These are phyloP conservation scores for Blumeriella jaapii DNA, from an alignment of 2,329 filamentous ascomycete species.

Conservation along the genomic window DNA sequence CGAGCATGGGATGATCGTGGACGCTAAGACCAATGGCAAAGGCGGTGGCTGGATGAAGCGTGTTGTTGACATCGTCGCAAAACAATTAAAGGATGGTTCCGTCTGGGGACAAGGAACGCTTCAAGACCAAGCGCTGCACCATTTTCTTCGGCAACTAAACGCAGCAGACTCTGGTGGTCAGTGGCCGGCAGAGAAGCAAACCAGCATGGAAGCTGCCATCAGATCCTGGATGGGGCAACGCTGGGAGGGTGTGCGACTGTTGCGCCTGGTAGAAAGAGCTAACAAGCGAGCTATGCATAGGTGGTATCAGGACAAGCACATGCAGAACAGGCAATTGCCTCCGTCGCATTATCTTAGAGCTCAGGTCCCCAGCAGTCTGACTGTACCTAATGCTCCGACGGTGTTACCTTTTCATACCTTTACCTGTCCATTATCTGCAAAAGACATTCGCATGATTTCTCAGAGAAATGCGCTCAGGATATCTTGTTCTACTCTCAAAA, in stretches of 20 bases:
- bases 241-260: slow-evolving; percentile 80
- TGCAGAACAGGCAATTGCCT: slow-evolving; percentile 45
- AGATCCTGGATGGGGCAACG: slow-evolving; percentile 56
- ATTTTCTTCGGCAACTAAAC: slow-evolving; percentile 27
- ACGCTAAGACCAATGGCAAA: slow-evolving; percentile 49
- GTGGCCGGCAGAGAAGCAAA: slow-evolving; percentile 28
- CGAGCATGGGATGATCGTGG: slow-evolving; percentile 68
- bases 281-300: slow-evolving; percentile 67
- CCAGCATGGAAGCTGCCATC: slow-evolving; percentile 29
- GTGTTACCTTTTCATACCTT: slow-evolving; percentile 97
- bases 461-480: slow-evolving; percentile 90
- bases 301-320: slow-evolving; percentile 78
- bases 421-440: slow-evolving; percentile 83
- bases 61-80: slow-evolving; percentile 82
- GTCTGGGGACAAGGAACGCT: slow-evolving; percentile 71
- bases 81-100: slow-evolving; percentile 77
- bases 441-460: slow-evolving; percentile 86
- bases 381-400: slow-evolving; percentile 79
- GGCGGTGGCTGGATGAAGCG: slow-evolving; percentile 76
- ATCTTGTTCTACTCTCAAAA: slow-evolving; percentile 75
- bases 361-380: slow-evolving; percentile 58
- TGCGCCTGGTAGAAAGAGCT: slow-evolving; percentile 75
- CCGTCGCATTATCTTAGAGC: slow-evolving; percentile 56
- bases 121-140: slow-evolving; percentile 39
- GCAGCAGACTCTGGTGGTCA: slow-evolving; percentile 24